Evolutionary conservation across 2,329 filamentous ascomycete genomes (phyloP), one percentile per base, ranked within the genome.

Genomic region (Diaporthe amygdali): DNA sequence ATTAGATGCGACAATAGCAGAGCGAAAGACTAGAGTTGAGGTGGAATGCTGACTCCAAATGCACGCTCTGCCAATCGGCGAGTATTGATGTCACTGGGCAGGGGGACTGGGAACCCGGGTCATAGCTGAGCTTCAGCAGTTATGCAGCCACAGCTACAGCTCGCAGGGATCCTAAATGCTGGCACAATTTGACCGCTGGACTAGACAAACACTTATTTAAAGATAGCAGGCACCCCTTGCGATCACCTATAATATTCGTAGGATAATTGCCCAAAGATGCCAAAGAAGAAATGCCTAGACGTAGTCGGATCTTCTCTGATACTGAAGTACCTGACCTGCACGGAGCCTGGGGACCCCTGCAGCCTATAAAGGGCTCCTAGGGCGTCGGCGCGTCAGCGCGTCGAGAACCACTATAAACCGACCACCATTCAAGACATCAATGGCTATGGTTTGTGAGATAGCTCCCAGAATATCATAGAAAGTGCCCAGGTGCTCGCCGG

Each of bases 41-140:
- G 20, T 46, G 44, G 44, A 64, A 49, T 49, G 59, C 59, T 64
- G n/a, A 49, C n/a, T 37, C 27, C 56, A 34, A 44, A 30, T 6
- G 34, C 59, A 30, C 27, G 41, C 59, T 1, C 7, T 32, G 46
- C 41, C 27, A 37, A 22, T 20, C 7, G 30, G 44, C 44, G n/a
- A 64, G 59, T 64, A 64, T n/a, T 64, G 59, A 64, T 64, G 59
- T 64, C 59, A 64, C 59, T 46, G 59, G 15, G 44, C 9, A 22
- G 32, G 17, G 59, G 41, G 59, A 17, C 27, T 27, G 39, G 41
- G n/a, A 64, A 34, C 44, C 49, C 14, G 44, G 59, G 44, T n/a
- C 59, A 37, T 30, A 14, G 20, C 59, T 7, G 41, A 37, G 41
- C 59, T 41, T 20, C 59, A 63, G 59, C 59, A 5, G 41, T 47